A percentile compares a stretch with the other conserved stretches of the same genome.
These are phyloP conservation scores for Solanum neorickii DNA, from an alignment of 257 asterid species.

Conservation along the genomic window DNA sequence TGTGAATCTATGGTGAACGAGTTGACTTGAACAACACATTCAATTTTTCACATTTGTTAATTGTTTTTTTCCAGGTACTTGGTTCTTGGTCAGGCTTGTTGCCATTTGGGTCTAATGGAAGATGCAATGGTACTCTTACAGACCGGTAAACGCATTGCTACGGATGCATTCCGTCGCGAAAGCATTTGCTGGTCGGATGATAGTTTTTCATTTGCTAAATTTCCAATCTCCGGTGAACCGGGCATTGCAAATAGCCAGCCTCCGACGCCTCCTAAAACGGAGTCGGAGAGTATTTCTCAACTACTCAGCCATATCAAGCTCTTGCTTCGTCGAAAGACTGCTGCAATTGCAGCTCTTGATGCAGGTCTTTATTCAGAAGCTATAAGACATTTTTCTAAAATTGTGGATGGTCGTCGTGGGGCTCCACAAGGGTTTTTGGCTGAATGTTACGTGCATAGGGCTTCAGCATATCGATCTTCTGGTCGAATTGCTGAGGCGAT, in stretches of 20 bases:
- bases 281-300: slow-evolving; percentile 52
- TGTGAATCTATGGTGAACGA: neutral
- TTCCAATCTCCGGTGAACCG: slow-evolving; percentile 30
- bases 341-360: slow-evolving; percentile 67
- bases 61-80: slow-evolving; percentile 41
- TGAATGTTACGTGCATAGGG: slow-evolving; percentile 59
- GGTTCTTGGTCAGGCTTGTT: slow-evolving; percentile 87
- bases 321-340: slow-evolving; percentile 63
- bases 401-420: slow-evolving; percentile 67
- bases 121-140: slow-evolving; percentile 89
- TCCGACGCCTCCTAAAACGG: slow-evolving; percentile 34
- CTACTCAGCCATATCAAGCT: slow-evolving; percentile 59
- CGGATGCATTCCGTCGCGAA: slow-evolving; percentile 83
- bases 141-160: slow-evolving; percentile 83
- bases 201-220: slow-evolving; percentile 47
- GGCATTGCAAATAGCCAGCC: slow-evolving; percentile 17
- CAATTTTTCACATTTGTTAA: neutral
- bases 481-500: slow-evolving; percentile 62
- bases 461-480: slow-evolving; percentile 43
- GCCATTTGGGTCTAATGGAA: slow-evolving; percentile 91
- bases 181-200: slow-evolving; percentile 84
- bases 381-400: slow-evolving; percentile 59
- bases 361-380: slow-evolving; percentile 65
- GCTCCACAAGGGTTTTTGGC: slow-evolving; percentile 64
- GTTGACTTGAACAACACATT: neutral